Evolutionary conservation across 169 alveolate species (phyloP).

Genomic region (Amoebophrya sp.): DNA sequence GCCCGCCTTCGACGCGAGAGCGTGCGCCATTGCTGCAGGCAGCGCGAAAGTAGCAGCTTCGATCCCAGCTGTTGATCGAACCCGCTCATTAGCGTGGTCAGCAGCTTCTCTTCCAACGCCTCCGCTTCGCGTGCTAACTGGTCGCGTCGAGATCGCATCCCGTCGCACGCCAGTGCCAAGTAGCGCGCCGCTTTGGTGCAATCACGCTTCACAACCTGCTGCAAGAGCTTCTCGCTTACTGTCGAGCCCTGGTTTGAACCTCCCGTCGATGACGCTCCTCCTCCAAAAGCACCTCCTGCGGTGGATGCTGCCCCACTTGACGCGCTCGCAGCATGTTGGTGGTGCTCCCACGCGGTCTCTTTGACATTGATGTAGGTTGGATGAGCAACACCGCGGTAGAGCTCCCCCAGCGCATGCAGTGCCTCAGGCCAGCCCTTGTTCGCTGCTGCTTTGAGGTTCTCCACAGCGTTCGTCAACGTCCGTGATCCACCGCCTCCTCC

Average conservation of each 20-base stretch:
- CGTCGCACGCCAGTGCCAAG: slow-evolving; percentile 4
- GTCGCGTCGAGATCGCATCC: background rate
- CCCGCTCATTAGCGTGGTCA: background rate
- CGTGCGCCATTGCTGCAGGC: background rate
- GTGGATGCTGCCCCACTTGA: too few relatives aligned
- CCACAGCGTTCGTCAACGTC: too few relatives aligned
- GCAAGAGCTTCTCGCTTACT: too few relatives aligned
- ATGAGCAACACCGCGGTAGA: background rate
- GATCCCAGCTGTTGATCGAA: background rate
- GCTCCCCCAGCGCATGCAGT: background rate
- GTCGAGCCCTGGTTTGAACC: too few relatives aligned
- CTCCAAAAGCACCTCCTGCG: too few relatives aligned
- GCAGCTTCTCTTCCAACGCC: slow-evolving; percentile 13
- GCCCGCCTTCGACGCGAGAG: background rate
- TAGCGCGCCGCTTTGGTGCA: background rate
- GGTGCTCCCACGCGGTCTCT: background rate
- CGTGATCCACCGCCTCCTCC: too few relatives aligned
- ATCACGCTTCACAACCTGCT: background rate
- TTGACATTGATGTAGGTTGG: background rate
- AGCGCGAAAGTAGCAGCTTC: background rate
- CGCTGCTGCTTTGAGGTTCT: background rate
- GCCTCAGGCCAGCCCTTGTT: slow-evolving; percentile 13
- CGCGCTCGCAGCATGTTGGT: too few relatives aligned
- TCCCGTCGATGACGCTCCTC: too few relatives aligned
- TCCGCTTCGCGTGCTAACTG: background rate